Conservation (phyloP, 2,329 filamentous ascomycete genomes). For the Calonectria naviculata region DNA sequence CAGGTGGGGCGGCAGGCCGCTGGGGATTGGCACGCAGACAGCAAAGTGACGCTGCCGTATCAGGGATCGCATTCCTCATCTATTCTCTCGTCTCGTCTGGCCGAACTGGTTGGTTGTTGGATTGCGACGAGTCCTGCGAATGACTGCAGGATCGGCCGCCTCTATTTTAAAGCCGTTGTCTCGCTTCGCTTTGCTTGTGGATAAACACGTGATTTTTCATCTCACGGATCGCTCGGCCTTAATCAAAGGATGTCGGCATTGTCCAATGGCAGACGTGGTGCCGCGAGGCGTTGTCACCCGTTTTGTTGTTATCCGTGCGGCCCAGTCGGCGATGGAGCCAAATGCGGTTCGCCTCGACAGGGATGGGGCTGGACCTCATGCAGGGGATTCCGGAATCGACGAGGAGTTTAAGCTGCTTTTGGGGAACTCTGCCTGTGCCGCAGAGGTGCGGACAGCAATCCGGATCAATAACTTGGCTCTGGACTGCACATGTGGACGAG, state of each 20-base stretch:
- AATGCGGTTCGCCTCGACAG: background rate
- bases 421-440: background rate
- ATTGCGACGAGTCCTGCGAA: background rate
- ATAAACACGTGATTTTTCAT: background rate
- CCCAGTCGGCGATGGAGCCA: background rate
- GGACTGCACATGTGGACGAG: too few species aligned
- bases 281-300: background rate
- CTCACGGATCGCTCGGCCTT: background rate
- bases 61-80: slow-evolving; percentile 1
- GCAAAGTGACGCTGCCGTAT: slow-evolving; percentile 6
- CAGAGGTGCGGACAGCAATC: background rate
- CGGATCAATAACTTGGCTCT: background rate
- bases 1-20: slow-evolving; percentile 44
- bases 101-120: background rate
- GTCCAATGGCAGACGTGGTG: background rate
- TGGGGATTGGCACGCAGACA: slow-evolving; percentile 52
- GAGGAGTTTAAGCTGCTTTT: background rate
- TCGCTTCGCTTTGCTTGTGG: background rate
- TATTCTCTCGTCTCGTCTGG: background rate
- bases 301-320: background rate
- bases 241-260: background rate
- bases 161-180: background rate
- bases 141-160: slow-evolving; percentile 3
- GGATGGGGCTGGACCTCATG: background rate
- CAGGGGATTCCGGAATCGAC: background rate